A percentile compares a stretch with the other conserved stretches of the same genome.
phyloP scores from a whole-genome alignment of 2,329 filamentous ascomycete species.

The Sporothrix variecibatus region DNA sequence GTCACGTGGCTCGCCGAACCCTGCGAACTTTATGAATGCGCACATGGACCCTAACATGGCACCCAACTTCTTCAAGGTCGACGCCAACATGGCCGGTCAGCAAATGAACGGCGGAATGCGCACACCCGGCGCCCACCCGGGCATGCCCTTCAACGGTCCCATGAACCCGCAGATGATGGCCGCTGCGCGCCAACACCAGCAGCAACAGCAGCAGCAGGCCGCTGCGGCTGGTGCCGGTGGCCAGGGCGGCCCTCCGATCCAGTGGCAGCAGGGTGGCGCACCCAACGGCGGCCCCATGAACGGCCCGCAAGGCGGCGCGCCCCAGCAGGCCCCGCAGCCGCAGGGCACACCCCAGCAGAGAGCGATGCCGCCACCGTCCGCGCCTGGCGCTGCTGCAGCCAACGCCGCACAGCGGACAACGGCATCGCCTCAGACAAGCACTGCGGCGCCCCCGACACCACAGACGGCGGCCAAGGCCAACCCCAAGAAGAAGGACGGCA shows the following conservation, averaged over 20 bases:
- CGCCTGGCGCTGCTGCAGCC: constrained; percentile 47
- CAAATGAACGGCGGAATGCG: constrained; percentile 69
- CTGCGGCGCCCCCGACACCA: constrained; percentile 73
- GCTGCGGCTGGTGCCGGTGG: constrained; percentile 28
- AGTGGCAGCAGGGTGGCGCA: constrained; percentile 49
- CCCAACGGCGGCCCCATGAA: constrained; percentile 47
- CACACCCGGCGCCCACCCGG: constrained; percentile 68
- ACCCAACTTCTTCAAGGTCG: constrained; percentile 59
- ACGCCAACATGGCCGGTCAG: constrained; percentile 49
- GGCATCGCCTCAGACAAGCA: constrained; percentile 64
- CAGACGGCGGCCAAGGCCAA: constrained; percentile 71
- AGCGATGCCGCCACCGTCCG: constrained; percentile 67
- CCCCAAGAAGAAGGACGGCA: constrained; percentile 75
- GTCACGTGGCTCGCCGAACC: constrained; percentile 66
- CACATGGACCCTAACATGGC: constrained; percentile 64
- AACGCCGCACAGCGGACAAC: constrained; percentile 56
- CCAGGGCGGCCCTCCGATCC: constrained; percentile 48
- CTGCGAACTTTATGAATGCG: constrained; percentile 61
- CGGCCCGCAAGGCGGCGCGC: constrained; percentile 40
- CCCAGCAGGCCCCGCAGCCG: constrained; percentile 56
- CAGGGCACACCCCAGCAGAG: constrained; percentile 74
- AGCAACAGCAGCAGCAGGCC: constrained; percentile 28
- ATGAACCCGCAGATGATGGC: constrained; percentile 65
- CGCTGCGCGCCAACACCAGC: constrained; percentile 45
- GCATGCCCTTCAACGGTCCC: constrained; percentile 55